These are phyloP conservation scores for Balansia obtecta DNA, from an alignment of 2,329 filamentous ascomycete species.

Conservation along the genomic window DNA sequence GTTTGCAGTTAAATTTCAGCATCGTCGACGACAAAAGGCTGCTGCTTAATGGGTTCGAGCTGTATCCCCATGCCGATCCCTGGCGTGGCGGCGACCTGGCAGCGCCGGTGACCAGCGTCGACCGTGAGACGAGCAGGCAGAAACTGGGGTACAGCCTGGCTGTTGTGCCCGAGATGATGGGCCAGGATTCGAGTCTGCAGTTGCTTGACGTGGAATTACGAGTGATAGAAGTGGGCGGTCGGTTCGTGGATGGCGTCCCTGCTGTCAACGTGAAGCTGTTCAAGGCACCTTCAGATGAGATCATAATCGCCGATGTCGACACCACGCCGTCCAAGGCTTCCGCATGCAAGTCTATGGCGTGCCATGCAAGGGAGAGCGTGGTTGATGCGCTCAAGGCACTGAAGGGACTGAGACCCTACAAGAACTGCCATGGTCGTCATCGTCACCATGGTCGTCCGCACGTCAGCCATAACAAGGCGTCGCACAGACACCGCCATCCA, in stretches of 20 bases:
- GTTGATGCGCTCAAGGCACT: slow-evolving; percentile 16
- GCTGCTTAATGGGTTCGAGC: slow-evolving; percentile 45
- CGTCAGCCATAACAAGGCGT: slow-evolving; percentile 6
- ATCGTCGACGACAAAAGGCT: slow-evolving; percentile 37
- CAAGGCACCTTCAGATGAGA: slow-evolving; percentile 40
- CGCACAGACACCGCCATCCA: slow-evolving; percentile 7
- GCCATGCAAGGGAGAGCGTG: slow-evolving; percentile 30
- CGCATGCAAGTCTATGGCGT: slow-evolving; percentile 36
- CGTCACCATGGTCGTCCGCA: slow-evolving; percentile 9
- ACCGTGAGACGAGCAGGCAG: slow-evolving; percentile 21
- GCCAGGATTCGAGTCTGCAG: slow-evolving; percentile 38
- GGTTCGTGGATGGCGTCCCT: slow-evolving; percentile 41
- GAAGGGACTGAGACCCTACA: slow-evolving; percentile 12
- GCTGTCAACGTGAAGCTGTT: slow-evolving; percentile 49
- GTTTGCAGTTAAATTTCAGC: slow-evolving; percentile 41
- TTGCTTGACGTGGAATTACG: slow-evolving; percentile 42
- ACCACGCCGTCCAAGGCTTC: slow-evolving; percentile 18
- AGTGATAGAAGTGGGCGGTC: slow-evolving; percentile 46
- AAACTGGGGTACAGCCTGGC: slow-evolving; percentile 38
- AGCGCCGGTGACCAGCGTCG: slow-evolving; percentile 32
- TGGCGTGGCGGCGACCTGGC: slow-evolving; percentile 28
- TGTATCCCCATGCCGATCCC: slow-evolving; percentile 43
- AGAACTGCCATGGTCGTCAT: slow-evolving; percentile 15
- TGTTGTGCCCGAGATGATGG: slow-evolving; percentile 29
- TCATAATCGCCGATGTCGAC: slow-evolving; percentile 40